Evolutionary conservation across 441 rosid species (phyloP).

Genomic region (Aquilaria agallochum): DNA sequence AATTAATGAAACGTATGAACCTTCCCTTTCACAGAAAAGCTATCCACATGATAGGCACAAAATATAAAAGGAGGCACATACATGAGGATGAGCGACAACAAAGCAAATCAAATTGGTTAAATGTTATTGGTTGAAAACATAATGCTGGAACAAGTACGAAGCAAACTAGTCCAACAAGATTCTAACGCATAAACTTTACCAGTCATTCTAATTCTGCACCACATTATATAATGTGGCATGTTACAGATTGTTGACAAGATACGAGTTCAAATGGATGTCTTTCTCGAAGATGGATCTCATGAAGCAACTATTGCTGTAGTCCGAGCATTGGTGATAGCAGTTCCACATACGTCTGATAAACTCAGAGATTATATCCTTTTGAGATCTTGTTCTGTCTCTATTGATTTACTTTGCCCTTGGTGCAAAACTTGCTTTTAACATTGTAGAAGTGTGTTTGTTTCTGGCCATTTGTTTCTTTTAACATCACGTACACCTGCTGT

Average conservation of each 20-base stretch:
- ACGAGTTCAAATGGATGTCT: conserved; percentile 94
- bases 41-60: neutral
- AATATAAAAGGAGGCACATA: neutral
- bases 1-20: neutral
- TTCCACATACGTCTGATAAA: conserved; percentile 81
- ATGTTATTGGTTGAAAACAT: too few relatives aligned
- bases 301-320: conserved; percentile 84
- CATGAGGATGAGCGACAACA: neutral
- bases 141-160: neutral
- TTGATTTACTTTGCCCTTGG: neutral
- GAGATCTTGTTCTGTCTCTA: neutral
- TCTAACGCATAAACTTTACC: conserved; percentile 9
- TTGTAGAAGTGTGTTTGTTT: conserved; percentile 1
- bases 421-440: neutral
- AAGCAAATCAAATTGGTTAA: neutral
- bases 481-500: conserved; percentile 50
- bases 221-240: conserved; percentile 5
- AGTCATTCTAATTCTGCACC: neutral
- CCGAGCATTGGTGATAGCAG: conserved; percentile 72
- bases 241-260: conserved; percentile 90
- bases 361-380: conserved; percentile 80
- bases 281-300: conserved; percentile 93
- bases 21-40: neutral
- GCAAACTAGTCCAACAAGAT: neutral
- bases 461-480: conserved; percentile 28